Base-by-base conservation (phyloP, 163 green algal genomes). In the Smithsoniella earleae region DNA sequence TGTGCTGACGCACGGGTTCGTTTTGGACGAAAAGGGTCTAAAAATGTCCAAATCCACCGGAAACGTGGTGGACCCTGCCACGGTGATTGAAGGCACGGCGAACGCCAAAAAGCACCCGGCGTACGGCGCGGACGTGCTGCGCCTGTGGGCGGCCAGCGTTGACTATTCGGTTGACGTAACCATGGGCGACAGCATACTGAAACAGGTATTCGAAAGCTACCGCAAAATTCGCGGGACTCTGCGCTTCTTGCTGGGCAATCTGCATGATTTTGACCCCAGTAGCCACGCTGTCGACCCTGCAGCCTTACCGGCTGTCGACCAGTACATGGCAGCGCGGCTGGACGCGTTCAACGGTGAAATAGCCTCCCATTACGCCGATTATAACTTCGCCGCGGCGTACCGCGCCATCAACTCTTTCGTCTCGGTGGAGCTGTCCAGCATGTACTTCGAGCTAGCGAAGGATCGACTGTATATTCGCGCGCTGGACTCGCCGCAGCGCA, bases 1-100 rank as follows among this genome's bases (percentile, higher is more conserved):
- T 33, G 84, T 90, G 36, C 79, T 97, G 2, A 97, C 92, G 10
- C 92, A 97, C 82, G 94, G 94, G 36, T 99, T 99, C 79, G 86
- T 96, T 44, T 86, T 98, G 64, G 95, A 99, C 75, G 92, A 98
- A 77, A 89, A 89, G 74, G 94, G 94, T 37, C 77, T 83, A 58
- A 99, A 99, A 85, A 98, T 98, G 95, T 91, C 78, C 83, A 99
- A 99, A 87, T 90, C 77, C 25, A 54, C 98, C 46, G 95, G 95
- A 65, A 99, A 99, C 79, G 89, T 96, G 31, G 82, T 98, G 3
- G 92, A 99, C 81, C 95, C 95, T 0, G 82, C 82, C 2, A 40
- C 79, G 1, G 87, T 99, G 2, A 97, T 99, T 37, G 80, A 91
- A 74, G 93, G 92, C 16, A 89, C 89, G 38, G 91, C 90, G 76